phyloP scores from a whole-genome alignment of 2,329 filamentous ascomycete species.

The Penicillium sp. region DNA sequence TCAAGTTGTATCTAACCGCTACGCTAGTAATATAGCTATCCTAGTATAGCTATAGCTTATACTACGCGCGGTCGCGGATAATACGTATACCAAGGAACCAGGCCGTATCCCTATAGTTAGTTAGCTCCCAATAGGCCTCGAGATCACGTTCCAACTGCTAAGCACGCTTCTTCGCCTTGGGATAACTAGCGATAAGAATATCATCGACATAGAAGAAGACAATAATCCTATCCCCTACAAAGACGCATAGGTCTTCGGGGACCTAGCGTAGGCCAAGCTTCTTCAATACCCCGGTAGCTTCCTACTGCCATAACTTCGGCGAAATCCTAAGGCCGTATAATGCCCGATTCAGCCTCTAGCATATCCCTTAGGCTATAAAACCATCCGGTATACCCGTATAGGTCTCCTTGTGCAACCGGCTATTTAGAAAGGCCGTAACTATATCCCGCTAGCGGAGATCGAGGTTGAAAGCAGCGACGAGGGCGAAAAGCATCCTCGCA shows the following conservation, averaged over 20 bases:
- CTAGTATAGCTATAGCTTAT: no score
- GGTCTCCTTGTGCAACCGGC: neutral
- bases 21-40: no score
- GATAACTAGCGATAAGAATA: no score
- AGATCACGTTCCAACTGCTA: no score
- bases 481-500: neutral
- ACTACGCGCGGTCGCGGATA: no score
- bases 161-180: no score
- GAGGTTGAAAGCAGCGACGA: conserved; percentile 1
- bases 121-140: no score
- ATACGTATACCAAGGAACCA: no score
- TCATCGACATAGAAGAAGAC: neutral
- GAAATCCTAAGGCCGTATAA: conserved; percentile 6
- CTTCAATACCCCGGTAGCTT: neutral
- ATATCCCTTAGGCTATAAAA: neutral
- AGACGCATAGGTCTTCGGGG: neutral
- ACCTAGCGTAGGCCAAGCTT: neutral
- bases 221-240: neutral
- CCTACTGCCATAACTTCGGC: conserved; percentile 3
- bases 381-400: conserved; percentile 1
- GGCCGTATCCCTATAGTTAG: no score
- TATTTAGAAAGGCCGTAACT: conserved; percentile 2
- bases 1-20: no score
- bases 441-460: conserved; percentile 1
- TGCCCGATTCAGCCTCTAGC: neutral